These are phyloP conservation scores for Diaporthe batatas DNA, from an alignment of 2,329 filamentous ascomycete species.

Conservation along the genomic window DNA sequence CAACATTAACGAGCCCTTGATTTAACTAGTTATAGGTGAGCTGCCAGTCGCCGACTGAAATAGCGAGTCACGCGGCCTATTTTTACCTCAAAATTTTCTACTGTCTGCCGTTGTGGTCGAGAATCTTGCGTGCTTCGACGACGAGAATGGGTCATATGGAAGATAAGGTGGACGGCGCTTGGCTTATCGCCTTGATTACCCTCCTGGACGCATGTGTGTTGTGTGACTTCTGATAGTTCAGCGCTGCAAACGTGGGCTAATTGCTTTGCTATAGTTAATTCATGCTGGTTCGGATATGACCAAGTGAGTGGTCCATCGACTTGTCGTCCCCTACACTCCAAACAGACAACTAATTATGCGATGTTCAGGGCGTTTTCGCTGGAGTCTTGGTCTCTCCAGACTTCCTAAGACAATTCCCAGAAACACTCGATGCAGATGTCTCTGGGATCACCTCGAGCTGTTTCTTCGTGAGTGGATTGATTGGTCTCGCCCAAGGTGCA, in stretches of 20 bases:
- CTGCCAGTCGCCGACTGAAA: not conserved
- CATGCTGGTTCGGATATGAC: conserved; percentile 43
- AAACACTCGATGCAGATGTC: conserved; percentile 54
- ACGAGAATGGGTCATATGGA: conserved; percentile 27
- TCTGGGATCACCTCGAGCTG: conserved; percentile 60
- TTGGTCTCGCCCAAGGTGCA: not conserved
- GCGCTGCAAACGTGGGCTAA: not conserved
- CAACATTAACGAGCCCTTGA: too few relatives aligned
- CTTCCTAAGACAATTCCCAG: conserved; percentile 55
- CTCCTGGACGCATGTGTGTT: conserved; percentile 39
- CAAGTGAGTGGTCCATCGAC: conserved; percentile 27
- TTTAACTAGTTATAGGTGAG: not conserved
- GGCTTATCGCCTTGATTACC: conserved; percentile 41
- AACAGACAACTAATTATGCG: not conserved
- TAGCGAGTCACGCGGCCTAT: not conserved
- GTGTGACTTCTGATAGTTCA: too few relatives aligned
- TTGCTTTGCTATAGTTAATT: conserved; percentile 27
- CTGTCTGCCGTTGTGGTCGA: not conserved
- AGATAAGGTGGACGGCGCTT: conserved; percentile 37
- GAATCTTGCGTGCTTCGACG: not conserved
- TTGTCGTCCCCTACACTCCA: too few relatives aligned
- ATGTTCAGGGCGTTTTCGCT: conserved; percentile 56
- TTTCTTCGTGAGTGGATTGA: conserved; percentile 51
- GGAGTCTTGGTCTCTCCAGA: conserved; percentile 57
- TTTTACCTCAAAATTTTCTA: not conserved